A percentile compares a stretch with the other conserved stretches of the same genome.
These are phyloP conservation scores for Carex sylvatica DNA, from an alignment of 202 grass and related monocot species.

Conservation along the genomic window DNA sequence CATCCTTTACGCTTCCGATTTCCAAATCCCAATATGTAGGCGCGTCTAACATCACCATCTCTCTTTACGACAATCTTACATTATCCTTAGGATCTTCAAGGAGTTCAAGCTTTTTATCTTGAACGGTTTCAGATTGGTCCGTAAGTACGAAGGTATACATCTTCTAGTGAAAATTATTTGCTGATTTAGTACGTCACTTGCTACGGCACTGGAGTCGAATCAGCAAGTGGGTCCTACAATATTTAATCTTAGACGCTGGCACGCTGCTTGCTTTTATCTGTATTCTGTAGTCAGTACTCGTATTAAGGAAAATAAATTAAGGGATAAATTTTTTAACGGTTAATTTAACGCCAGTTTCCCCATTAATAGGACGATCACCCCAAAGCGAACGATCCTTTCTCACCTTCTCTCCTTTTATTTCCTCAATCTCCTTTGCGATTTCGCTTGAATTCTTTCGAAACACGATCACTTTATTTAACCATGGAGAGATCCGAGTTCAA, in stretches of 20 bases:
- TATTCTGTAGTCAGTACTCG: no score
- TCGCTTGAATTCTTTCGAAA: background rate
- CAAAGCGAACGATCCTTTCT: background rate
- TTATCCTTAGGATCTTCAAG: background rate
- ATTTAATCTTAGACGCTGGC: conserved; percentile 18
- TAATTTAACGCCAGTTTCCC: conserved; percentile 9
- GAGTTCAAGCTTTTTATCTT: background rate
- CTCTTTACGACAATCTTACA: background rate
- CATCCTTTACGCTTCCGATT: conserved; percentile 11
- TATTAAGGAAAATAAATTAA: background rate
- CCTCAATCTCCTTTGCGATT: background rate
- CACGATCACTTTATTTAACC: background rate
- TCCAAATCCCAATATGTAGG: background rate
- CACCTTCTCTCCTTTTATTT: background rate
- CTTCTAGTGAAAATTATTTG: background rate
- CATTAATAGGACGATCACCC: background rate
- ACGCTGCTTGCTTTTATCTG: background rate
- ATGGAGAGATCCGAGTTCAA: conserved; percentile 31
- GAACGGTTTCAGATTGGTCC: background rate
- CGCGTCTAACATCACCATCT: background rate
- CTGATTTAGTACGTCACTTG: background rate
- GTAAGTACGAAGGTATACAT: background rate
- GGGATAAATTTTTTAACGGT: background rate
- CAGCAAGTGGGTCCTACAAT: background rate
- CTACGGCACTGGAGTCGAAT: background rate